These are phyloP conservation scores for Blastomyces gilchristii DNA, from an alignment of 2,329 filamentous ascomycete genomes.

Conservation along the genomic window DNA sequence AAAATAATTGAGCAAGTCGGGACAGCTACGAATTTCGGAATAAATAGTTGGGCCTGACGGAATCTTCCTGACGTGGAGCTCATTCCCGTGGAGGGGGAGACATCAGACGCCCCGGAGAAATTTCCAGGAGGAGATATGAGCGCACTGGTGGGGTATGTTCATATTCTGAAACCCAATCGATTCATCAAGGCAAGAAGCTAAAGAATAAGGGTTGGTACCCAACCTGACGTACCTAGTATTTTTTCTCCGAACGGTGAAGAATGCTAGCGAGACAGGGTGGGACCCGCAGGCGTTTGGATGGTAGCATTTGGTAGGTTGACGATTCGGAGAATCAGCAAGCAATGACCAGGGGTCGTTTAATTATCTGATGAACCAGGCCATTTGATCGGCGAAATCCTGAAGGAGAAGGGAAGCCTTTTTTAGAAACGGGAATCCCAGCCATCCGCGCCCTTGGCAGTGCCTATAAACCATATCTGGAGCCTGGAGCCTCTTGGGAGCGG, in stretches of 20 bases:
- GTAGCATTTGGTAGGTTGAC: neutral
- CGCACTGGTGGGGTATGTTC: neutral
- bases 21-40: neutral
- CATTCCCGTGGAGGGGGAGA: neutral
- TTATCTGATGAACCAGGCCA: neutral
- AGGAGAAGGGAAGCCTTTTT: conserved; percentile 4
- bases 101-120: neutral
- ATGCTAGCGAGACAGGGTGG: neutral
- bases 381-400: conserved; percentile 6
- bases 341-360: neutral
- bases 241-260: conserved; percentile 5
- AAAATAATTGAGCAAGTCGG: neutral
- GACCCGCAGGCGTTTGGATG: neutral
- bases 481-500: neutral
- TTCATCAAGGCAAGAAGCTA: no score
- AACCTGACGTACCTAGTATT: neutral
- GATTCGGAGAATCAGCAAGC: neutral
- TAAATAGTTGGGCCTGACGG: neutral
- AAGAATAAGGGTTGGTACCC: neutral
- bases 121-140: neutral
- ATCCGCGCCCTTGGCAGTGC: neutral
- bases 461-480: neutral
- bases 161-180: neutral
- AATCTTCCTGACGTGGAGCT: neutral
- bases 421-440: neutral